phyloP scores from a whole-genome alignment of 306 rosid genomes.

The Medicago truncatula region DNA sequence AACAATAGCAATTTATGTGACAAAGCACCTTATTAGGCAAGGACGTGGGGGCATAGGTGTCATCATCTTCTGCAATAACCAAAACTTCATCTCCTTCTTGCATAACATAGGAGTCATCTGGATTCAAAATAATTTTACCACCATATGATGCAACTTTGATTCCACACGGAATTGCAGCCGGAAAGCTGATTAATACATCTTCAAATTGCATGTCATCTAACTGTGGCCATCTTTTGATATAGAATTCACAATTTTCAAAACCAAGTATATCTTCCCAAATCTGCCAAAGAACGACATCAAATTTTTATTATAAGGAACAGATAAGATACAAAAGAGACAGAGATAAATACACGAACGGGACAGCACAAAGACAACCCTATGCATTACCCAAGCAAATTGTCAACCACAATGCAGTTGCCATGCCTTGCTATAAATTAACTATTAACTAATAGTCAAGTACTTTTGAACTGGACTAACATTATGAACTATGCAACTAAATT shows the following conservation, averaged over 20 bases:
- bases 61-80: slow-evolving; percentile 94
- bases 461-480: slow-evolving; percentile 13
- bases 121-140: slow-evolving; percentile 84
- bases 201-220: slow-evolving; percentile 82
- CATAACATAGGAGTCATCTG: slow-evolving; percentile 81
- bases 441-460: background rate
- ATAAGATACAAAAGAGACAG: slow-evolving; percentile 1
- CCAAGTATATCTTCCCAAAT: slow-evolving; percentile 98
- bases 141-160: slow-evolving; percentile 77
- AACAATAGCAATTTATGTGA: slow-evolving; percentile 30
- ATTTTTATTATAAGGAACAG: slow-evolving; percentile 4
- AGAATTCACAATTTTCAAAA: slow-evolving; percentile 92
- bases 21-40: slow-evolving; percentile 78
- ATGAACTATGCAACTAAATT: slow-evolving; percentile 33
- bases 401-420: slow-evolving; percentile 23
- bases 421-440: background rate
- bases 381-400: slow-evolving; percentile 22
- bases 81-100: slow-evolving; percentile 91
- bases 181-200: slow-evolving; percentile 79
- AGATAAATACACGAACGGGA: background rate
- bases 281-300: slow-evolving; percentile 55
- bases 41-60: slow-evolving; percentile 78
- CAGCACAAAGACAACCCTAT: slow-evolving; percentile 27
- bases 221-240: slow-evolving; percentile 91
- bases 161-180: slow-evolving; percentile 95